Evolutionary conservation across 495 filamentous ascomycete species (phyloP), one percentile per base, ranked within the genome.

Genomic region (Pyronema omphalodes): DNA sequence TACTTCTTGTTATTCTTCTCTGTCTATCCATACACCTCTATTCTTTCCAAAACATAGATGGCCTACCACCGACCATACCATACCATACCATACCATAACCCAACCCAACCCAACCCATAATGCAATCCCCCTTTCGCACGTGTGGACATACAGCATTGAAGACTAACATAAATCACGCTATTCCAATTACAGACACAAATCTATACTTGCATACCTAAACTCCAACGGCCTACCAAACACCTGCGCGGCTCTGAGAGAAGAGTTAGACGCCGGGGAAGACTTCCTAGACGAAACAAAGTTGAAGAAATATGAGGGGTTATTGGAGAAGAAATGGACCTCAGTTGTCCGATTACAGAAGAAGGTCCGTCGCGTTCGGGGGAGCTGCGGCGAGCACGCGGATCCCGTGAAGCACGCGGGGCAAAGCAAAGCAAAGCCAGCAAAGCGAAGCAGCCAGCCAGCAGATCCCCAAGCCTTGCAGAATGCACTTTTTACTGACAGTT

Each of bases 311-410:
- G 85, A 89, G 62, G 81, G 82, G 6, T 66, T 95, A 15, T 66
- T 95, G 64, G 88, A 94, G 72, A 93, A 88, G 71, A 95, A 95
- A 71, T 95, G 88, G 88, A 95, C 88, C 15, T 87, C 83, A 60
- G 82, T 89, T 3, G 84, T 93, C 55, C 75, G 88, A 49, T 68
- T 95, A 67, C 88, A 95, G 67, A 93, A 88, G 68, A 94, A 87
- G 82, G 86, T 83, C 66, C 36, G 69, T 54, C 53, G 37, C 52
- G 40, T 45, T 51, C 36, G 44, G 19, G 44, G 44, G 19, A 15
- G 11, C 19, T 11, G 19, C 19, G 44, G 44, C 44, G 12, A 23
- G 19, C 44, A 48, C 19, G 23, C 23, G 23, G 23, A n/a, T n/a
- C n/a, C n/a, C n/a, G n/a, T n/a, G n/a, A n/a, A n/a, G n/a, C n/a